These are phyloP conservation scores for Tuber melanosporum DNA, from an alignment of 495 filamentous ascomycete species.

Conservation along the genomic window DNA sequence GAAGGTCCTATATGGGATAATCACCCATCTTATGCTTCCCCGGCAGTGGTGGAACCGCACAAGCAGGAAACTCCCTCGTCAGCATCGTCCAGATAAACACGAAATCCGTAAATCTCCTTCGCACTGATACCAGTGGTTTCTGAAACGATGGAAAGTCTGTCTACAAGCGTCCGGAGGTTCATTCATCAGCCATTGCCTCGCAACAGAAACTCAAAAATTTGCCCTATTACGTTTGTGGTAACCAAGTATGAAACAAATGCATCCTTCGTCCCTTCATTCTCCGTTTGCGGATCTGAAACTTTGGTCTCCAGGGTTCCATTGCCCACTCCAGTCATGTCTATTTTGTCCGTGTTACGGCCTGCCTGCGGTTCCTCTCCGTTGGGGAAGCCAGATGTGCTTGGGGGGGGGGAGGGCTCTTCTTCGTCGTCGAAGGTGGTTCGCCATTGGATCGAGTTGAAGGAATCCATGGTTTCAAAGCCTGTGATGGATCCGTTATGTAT, in stretches of 20 bases:
- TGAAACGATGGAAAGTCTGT: conserved; percentile 91
- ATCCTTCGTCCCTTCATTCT: conserved; percentile 95
- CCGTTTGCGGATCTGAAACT: conserved; percentile 77
- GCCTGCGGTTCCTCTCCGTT: conserved; percentile 48
- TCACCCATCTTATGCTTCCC: conserved; percentile 90
- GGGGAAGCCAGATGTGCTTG: conserved; percentile 12
- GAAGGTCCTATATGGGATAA: conserved; percentile 30
- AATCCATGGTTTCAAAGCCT: conserved; percentile 16
- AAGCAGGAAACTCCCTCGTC: conserved; percentile 75
- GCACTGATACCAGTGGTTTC: conserved; percentile 64
- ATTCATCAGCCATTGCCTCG: conserved; percentile 15
- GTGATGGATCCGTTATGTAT: background rate
- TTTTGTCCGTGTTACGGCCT: conserved; percentile 52
- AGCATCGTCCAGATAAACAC: conserved; percentile 92
- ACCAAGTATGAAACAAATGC: conserved; percentile 93
- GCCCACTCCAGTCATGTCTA: conserved; percentile 62
- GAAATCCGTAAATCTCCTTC: conserved; percentile 93
- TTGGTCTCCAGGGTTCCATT: conserved; percentile 76
- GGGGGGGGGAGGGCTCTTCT: conserved; percentile 28
- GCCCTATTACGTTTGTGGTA: conserved; percentile 67
- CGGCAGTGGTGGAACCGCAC: conserved; percentile 87
- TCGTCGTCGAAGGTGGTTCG: conserved; percentile 21
- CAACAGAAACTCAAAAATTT: background rate
- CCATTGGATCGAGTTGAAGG: conserved; percentile 37
- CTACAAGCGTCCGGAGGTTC: conserved; percentile 45